A percentile compares a stretch with the other conserved stretches of the same genome.
Conservation (phyloP, 805 yeast species). For the Phaffomyces thermotolerans region DNA sequence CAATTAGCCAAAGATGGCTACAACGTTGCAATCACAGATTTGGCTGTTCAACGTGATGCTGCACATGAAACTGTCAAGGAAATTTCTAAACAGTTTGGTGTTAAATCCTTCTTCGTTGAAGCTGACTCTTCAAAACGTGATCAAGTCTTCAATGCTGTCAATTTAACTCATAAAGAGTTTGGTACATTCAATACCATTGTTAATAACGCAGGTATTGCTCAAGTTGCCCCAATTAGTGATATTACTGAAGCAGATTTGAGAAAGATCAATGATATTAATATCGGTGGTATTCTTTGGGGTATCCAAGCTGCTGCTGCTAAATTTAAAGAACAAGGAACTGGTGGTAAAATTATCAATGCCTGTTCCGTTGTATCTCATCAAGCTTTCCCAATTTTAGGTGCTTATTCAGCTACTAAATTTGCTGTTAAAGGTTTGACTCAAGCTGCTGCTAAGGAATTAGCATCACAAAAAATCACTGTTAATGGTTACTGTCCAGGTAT, state of each 20-base stretch:
- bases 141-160: conserved; percentile 24
- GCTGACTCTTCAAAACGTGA: conserved; percentile 23
- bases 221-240: conserved; percentile 22
- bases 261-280: conserved; percentile 23
- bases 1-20: conserved; percentile 77
- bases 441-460: conserved; percentile 32
- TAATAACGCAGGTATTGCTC: conserved; percentile 32
- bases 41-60: conserved; percentile 17
- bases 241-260: conserved; percentile 24
- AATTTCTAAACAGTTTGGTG: conserved; percentile 14
- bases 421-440: conserved; percentile 33
- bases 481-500: conserved; percentile 35
- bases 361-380: conserved; percentile 30
- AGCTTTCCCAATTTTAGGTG: conserved; percentile 26
- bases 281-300: conserved; percentile 28
- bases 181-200: conserved; percentile 31
- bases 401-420: conserved; percentile 31
- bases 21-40: conserved; percentile 25
- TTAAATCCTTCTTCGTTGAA: conserved; percentile 20
- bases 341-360: conserved; percentile 34
- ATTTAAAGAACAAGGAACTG: conserved; percentile 22
- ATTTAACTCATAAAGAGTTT: conserved; percentile 21
- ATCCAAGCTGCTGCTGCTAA: conserved; percentile 28
- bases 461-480: conserved; percentile 30
- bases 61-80: conserved; percentile 21